A percentile compares a stretch with the other conserved stretches of the same genome.
Evolutionary conservation across 139 green algal species (phyloP).

Genomic region (Coelastrella sp.): DNA sequence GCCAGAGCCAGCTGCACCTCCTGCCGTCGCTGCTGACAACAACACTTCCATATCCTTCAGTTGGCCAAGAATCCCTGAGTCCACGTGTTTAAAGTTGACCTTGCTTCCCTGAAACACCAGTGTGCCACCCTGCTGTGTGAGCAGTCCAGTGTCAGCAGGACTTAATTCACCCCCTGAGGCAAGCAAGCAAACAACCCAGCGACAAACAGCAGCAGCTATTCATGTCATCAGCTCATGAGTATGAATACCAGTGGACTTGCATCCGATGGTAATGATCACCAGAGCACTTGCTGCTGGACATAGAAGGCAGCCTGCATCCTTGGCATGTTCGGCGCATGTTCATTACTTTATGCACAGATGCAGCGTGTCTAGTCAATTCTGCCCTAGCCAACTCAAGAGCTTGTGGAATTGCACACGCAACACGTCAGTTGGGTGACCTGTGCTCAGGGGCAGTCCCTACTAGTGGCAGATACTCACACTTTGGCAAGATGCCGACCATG

Average conservation of each 20-base stretch:
- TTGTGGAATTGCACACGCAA: too few relatives aligned
- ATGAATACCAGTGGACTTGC: too few relatives aligned
- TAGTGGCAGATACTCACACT: conserved; percentile 64
- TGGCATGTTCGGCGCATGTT: too few relatives aligned
- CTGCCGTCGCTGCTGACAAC: neutral
- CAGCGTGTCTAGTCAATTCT: too few relatives aligned
- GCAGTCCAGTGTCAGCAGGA: conserved; percentile 65
- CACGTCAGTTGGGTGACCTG: too few relatives aligned
- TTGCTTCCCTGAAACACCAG: conserved; percentile 72
- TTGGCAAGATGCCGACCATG: conserved; percentile 80
- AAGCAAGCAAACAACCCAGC: neutral
- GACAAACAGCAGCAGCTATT: neutral
- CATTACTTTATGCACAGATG: too few relatives aligned
- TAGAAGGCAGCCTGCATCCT: too few relatives aligned
- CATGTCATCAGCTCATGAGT: too few relatives aligned
- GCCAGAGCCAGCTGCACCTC: neutral
- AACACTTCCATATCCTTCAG: conserved; percentile 65
- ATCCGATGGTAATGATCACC: too few relatives aligned
- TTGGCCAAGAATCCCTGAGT: conserved; percentile 60
- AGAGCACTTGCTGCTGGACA: too few relatives aligned
- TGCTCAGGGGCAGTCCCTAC: too few relatives aligned
- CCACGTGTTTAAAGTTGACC: conserved; percentile 62
- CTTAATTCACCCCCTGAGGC: conserved; percentile 73
- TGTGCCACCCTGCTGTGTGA: conserved; percentile 83
- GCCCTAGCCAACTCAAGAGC: too few relatives aligned